These are phyloP conservation scores for Lentinula aciculospora DNA, from an alignment of 768 basidiomycete genomes.

Conservation along the genomic window DNA sequence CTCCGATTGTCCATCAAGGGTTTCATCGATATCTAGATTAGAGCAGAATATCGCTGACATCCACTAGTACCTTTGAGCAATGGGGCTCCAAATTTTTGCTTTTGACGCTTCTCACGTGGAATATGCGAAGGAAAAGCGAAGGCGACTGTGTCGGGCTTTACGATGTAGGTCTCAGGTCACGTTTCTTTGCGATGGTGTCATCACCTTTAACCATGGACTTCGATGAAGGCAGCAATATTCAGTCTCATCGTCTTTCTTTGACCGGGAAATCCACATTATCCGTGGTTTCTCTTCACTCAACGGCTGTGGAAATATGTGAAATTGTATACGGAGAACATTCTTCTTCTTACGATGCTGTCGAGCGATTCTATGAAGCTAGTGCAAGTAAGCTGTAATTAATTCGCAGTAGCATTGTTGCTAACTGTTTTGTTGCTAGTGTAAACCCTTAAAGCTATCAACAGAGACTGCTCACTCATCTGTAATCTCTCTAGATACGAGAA, in stretches of 20 bases:
- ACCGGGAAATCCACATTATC: not conserved
- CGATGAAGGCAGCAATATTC: not conserved
- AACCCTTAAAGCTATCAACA: slow-evolving; percentile 16
- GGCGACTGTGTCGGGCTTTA: too few species aligned
- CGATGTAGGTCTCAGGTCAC: too few species aligned
- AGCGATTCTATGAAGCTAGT: slow-evolving; percentile 64
- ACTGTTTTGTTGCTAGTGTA: slow-evolving; percentile 27
- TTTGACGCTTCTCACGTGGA: too few species aligned
- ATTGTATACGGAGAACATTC: slow-evolving; percentile 59
- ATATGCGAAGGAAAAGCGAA: too few species aligned
- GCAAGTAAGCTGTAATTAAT: slow-evolving; percentile 44
- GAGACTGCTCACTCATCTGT: slow-evolving; percentile 10
- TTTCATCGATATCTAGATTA: not conserved
- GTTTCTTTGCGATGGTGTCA: not conserved
- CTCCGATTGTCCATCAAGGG: not conserved
- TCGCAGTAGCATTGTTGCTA: slow-evolving; percentile 12
- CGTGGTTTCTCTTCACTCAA: slow-evolving; percentile 38
- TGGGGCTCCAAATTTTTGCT: too few species aligned
- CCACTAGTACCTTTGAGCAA: too few species aligned
- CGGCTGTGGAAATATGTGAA: slow-evolving; percentile 65
- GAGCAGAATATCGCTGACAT: not conserved
- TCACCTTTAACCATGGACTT: slow-evolving; percentile 2
- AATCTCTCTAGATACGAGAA: slow-evolving; percentile 62
- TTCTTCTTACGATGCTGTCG: slow-evolving; percentile 45
- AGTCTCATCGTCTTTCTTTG: not conserved